Evolutionary conservation across 345 rosid species (phyloP), one percentile per base, ranked within the genome.

Genomic region (Syzygium jambos): DNA sequence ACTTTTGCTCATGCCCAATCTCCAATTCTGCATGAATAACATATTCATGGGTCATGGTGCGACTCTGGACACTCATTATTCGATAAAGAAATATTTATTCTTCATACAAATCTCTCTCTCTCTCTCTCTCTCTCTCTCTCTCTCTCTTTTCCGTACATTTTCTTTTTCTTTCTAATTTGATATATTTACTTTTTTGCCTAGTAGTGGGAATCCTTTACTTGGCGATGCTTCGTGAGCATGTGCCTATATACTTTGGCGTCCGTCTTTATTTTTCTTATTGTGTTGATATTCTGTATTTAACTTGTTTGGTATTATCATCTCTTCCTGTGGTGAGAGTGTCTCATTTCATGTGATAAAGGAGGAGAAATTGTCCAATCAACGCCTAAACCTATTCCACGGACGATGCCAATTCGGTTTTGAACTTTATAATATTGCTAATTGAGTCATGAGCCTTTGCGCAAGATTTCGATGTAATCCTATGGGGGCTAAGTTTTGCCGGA

Each of bases 331-430:
- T 61, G 34, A 61, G 29, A n/a, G 73, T 27, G 12, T 61, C 73
- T n/a, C 73, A n/a, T n/a, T 61, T 30, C 0, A 8, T 27, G 4
- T n/a, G 34, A 61, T n/a, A 13, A 13, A 61, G 9, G 65, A 14
- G 27, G 30, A 6, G 43, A 57, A 25, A 57, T 57, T 27, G 15
- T 57, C 29, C 1, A 0, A 0, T n/a, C 15, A 61, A n/a, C 13
- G n/a, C 34, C 7, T 13, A n/a, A 61, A n/a, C 34, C n/a, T 61
- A 61, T 6, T 61, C 2, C 14, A 61, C 0, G 19, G 4, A n/a
- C n/a, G 17, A 41, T 4, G 7, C 0, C 1, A 0, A 61, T 61
- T 61, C 4, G n/a, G 2, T 61, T 2, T 7, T 61, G n/a, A 61
- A 6, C 7, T 13, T 61, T 61, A 8, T 34, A 61, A n/a, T 13